Conservation (phyloP, 2,329 filamentous ascomycete genomes). For the Colletotrichum simmondsii region DNA sequence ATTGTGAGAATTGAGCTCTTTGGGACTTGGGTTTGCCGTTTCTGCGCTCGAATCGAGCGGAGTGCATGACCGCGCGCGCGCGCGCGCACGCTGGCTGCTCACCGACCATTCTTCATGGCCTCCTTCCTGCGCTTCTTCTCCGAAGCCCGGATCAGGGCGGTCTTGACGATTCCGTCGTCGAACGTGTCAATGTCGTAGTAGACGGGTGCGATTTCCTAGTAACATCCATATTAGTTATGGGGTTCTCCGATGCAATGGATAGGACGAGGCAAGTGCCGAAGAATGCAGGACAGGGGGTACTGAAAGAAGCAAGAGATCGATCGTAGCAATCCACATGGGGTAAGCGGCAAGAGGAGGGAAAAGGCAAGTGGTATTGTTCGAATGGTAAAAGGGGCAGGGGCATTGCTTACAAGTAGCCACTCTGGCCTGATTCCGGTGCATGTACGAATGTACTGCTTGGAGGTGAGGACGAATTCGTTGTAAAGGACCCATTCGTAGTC, state of each 20-base stretch:
- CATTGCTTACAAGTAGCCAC: conserved; percentile 82
- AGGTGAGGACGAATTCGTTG: conserved; percentile 97
- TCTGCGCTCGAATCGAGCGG: not conserved
- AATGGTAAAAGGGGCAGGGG: not conserved
- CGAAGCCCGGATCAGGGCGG: conserved; percentile 65
- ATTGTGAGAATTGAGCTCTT: not conserved
- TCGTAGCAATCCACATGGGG: not conserved
- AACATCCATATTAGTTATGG: conserved; percentile 13
- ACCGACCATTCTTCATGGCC: conserved; percentile 63
- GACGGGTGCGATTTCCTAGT: conserved; percentile 86
- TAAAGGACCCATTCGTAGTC: conserved; percentile 98
- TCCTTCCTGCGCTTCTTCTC: conserved; percentile 71
- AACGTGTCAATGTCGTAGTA: conserved; percentile 92
- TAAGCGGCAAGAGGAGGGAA: not conserved
- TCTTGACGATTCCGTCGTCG: conserved; percentile 87
- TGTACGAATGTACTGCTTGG: conserved; percentile 97
- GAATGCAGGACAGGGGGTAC: not conserved
- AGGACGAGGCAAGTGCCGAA: conserved; percentile 10
- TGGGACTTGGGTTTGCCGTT: too few relatives aligned
- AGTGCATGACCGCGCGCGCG: not conserved
- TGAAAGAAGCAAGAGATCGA: not conserved
- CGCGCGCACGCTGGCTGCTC: conserved; percentile 33
- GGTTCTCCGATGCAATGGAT: not conserved
- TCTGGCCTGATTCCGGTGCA: conserved; percentile 93
- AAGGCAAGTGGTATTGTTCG: not conserved